Evolutionary conservation across 2,329 filamentous ascomycete species (phyloP), one percentile per base, ranked within the genome.

Genomic region (Colletotrichum sp.): DNA sequence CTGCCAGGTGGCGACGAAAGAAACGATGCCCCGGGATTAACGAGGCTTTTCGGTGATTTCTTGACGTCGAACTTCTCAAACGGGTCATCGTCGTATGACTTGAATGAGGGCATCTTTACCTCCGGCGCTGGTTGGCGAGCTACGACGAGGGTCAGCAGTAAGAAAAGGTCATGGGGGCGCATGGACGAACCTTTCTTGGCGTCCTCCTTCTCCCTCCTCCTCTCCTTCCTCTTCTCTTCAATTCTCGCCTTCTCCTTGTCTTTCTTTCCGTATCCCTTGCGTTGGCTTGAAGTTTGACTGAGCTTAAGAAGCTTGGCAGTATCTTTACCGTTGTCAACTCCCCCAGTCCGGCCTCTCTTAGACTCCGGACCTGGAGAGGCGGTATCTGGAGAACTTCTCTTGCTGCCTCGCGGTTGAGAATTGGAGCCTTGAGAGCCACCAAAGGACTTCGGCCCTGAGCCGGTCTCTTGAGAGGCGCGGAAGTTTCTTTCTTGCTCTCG

Each of bases 61-160:
- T 69, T 68, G 57, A 30, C 21, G 7, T 52, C 8, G 16, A 76
- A 66, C 21, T 74, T 49, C 4, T 74, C 74, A 15, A 76, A 76
- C 4, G 74, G 74, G 18, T 76, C 74, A 30, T 76, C 74, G 24
- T 74, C 70, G 10, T 76, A 76, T 36, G 74, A 72, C 60, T 76
- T 76, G 57, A 76, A 76, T 12, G 64, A 68, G 24, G 74, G 74
- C 34, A 28, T 26, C 5, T 34, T 30, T 21, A 24, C 64, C 36
- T 74, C 59, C 26, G 70, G 70, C 18, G 32, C 57, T 13, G 26
- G 13, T 39, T 36, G 30, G 21, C 36, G 52, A 49, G 39, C 74
- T 74, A 28, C 7, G 9, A 10, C 26, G 10, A 39, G 10, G 7
- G 32, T 76, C 21, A 76, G 74, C n/a, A 69, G 18, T 26, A 21